A percentile compares a stretch with the other conserved stretches of the same genome.
Evolutionary conservation across 176 grass and related monocot genomes (phyloP).

Genomic region (Bolboschoenus planiculmis): DNA sequence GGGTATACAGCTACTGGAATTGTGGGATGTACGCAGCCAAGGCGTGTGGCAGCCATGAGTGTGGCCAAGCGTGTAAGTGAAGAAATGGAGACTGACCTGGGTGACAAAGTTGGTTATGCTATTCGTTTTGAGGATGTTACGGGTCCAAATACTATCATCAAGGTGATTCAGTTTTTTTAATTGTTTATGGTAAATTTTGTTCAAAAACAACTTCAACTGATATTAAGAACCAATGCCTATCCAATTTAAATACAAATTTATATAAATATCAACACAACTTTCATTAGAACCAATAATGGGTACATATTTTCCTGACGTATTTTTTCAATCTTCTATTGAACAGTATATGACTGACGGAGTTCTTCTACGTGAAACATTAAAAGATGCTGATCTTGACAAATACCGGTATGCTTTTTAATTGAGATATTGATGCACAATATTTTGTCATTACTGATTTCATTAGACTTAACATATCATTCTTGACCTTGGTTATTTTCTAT

Average conservation of each 20-base stretch:
- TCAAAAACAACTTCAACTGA: slow-evolving; percentile 11
- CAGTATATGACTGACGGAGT: slow-evolving; percentile 99
- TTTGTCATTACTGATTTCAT: background rate
- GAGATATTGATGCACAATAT: background rate
- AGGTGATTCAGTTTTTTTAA: slow-evolving; percentile 38
- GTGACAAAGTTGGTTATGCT: slow-evolving; percentile 87
- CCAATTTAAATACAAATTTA: slow-evolving; percentile 5
- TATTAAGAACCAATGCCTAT: background rate
- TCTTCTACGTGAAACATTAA: slow-evolving; percentile 93
- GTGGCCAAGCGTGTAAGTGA: slow-evolving; percentile 93
- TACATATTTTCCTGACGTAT: slow-evolving; percentile 13
- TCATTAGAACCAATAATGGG: background rate
- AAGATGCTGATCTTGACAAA: slow-evolving; percentile 92
- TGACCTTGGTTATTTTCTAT: slow-evolving; percentile 27
- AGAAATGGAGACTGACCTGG: slow-evolving; percentile 97
- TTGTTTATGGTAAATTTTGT: slow-evolving; percentile 13
- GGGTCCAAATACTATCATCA: slow-evolving; percentile 75
- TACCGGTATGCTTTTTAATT: slow-evolving; percentile 64
- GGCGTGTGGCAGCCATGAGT: slow-evolving; percentile 99
- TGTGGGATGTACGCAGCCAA: slow-evolving; percentile 95
- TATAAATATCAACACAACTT: slow-evolving; percentile 1
- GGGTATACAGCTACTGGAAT: slow-evolving; percentile 72
- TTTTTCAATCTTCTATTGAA: slow-evolving; percentile 14
- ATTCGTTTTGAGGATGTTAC: slow-evolving; percentile 98
- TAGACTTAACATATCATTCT: slow-evolving; percentile 10